A percentile compares a stretch with the other conserved stretches of the same genome.
These are phyloP conservation scores for Dothidotthia symphoricarpi DNA, from an alignment of 2,329 filamentous ascomycete species.

Conservation along the genomic window DNA sequence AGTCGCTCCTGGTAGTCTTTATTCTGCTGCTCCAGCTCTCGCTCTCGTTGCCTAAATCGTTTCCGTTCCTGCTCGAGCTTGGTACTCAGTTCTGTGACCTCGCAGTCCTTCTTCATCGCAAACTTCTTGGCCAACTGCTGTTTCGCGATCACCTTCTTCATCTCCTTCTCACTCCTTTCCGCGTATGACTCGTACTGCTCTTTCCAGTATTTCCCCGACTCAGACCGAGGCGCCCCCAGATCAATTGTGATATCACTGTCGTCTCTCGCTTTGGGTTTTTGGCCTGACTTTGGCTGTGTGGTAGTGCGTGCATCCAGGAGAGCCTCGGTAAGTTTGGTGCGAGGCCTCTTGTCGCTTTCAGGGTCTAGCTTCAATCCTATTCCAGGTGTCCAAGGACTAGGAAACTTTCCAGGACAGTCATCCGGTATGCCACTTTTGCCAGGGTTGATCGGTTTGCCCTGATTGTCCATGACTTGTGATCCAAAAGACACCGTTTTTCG, in stretches of 20 bases:
- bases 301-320: constrained; percentile 48
- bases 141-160: constrained; percentile 75
- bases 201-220: constrained; percentile 79
- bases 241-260: constrained; percentile 67
- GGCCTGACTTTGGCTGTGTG: constrained; percentile 28
- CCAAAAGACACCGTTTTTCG: constrained; percentile 63
- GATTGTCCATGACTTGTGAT: constrained; percentile 57
- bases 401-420: constrained; percentile 49
- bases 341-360: constrained; percentile 33
- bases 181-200: constrained; percentile 72
- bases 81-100: constrained; percentile 64
- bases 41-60: constrained; percentile 64
- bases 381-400: constrained; percentile 52
- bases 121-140: constrained; percentile 77
- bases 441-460: constrained; percentile 49
- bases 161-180: constrained; percentile 67
- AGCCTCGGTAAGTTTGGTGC: constrained; percentile 47
- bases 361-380: constrained; percentile 32
- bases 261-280: constrained; percentile 41
- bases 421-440: constrained; percentile 51
- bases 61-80: constrained; percentile 67
- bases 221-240: constrained; percentile 69
- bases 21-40: constrained; percentile 61
- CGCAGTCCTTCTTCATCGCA: constrained; percentile 72
- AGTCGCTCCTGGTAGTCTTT: constrained; percentile 44